phyloP scores from a whole-genome alignment of 139 green algal genomes.

The Nannochloris sp. region DNA sequence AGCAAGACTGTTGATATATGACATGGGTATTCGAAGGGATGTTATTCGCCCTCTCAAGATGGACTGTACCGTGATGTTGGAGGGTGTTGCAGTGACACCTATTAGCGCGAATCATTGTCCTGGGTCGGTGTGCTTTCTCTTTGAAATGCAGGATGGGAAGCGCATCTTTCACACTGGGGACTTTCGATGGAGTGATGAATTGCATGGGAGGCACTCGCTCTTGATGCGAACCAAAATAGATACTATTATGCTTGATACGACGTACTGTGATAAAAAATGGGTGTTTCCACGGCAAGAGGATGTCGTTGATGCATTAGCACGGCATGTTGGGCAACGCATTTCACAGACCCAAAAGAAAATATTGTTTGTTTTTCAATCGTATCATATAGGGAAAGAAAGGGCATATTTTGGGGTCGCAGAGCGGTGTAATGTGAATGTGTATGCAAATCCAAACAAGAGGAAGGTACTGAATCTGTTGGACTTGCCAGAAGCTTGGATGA shows the following conservation, averaged over 20 bases:
- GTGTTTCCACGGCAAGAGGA: slow-evolving; percentile 44
- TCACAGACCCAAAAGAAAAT: slow-evolving; percentile 73
- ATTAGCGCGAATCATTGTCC: slow-evolving; percentile 79
- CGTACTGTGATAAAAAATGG: slow-evolving; percentile 52
- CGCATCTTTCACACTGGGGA: slow-evolving; percentile 68
- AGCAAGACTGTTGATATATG: slow-evolving; percentile 35
- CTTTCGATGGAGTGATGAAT: slow-evolving; percentile 41
- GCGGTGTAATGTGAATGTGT: slow-evolving; percentile 61
- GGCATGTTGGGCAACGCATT: slow-evolving; percentile 15
- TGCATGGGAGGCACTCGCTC: slow-evolving; percentile 34
- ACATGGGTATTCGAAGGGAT: slow-evolving; percentile 32
- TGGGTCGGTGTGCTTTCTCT: slow-evolving; percentile 60
- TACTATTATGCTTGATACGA: slow-evolving; percentile 68
- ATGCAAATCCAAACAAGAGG: slow-evolving; percentile 55
- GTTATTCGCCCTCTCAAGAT: slow-evolving; percentile 26
- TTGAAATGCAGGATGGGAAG: slow-evolving; percentile 25
- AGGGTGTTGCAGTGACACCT: slow-evolving; percentile 43
- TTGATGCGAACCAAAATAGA: slow-evolving; percentile 36
- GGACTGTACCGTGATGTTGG: slow-evolving; percentile 20
- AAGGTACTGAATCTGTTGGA: slow-evolving; percentile 52
- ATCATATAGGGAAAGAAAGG: slow-evolving; percentile 87
- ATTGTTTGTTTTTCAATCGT: slow-evolving; percentile 83
- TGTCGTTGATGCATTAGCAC: slow-evolving; percentile 42
- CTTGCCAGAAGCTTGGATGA: slow-evolving; percentile 23
- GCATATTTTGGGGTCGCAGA: slow-evolving; percentile 76